These are phyloP conservation scores for Omphalea diandra DNA, from an alignment of 441 rosid species.

Conservation along the genomic window DNA sequence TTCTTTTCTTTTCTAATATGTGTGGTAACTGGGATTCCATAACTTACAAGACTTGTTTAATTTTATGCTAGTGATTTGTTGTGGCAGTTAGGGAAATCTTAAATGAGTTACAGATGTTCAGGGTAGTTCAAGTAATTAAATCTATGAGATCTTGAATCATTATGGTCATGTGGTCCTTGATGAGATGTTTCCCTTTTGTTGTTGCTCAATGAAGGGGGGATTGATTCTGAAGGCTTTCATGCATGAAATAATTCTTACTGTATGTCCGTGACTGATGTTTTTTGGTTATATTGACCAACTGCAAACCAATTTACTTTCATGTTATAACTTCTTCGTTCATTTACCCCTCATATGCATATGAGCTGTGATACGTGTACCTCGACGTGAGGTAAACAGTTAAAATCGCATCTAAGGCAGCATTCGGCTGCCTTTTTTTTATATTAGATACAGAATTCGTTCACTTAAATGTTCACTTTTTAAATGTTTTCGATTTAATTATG, in stretches of 20 bases:
- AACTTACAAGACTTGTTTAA: constrained; percentile 5
- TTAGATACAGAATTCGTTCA: too few relatives aligned
- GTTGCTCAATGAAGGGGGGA: neutral
- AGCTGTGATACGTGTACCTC: too few relatives aligned
- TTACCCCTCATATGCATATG: neutral
- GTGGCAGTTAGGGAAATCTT: neutral
- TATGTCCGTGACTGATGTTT: too few relatives aligned
- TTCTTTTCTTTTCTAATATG: neutral
- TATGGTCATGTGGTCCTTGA: neutral
- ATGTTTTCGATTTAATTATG: too few relatives aligned
- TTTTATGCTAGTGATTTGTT: neutral
- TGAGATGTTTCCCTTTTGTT: constrained; percentile 1
- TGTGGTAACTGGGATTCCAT: neutral
- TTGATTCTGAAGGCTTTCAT: too few relatives aligned
- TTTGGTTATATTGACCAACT: too few relatives aligned
- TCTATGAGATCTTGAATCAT: constrained; percentile 2
- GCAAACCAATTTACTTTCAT: neutral
- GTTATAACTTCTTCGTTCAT: neutral
- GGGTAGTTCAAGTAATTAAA: constrained; percentile 6
- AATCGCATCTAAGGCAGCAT: too few relatives aligned
- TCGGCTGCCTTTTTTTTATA: too few relatives aligned
- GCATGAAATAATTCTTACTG: too few relatives aligned
- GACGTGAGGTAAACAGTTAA: too few relatives aligned
- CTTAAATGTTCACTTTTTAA: too few relatives aligned
- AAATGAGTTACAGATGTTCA: neutral